Evolutionary conservation across 176 grass and related monocot species (phyloP).

Genomic region (Oropetium thomaeum): DNA sequence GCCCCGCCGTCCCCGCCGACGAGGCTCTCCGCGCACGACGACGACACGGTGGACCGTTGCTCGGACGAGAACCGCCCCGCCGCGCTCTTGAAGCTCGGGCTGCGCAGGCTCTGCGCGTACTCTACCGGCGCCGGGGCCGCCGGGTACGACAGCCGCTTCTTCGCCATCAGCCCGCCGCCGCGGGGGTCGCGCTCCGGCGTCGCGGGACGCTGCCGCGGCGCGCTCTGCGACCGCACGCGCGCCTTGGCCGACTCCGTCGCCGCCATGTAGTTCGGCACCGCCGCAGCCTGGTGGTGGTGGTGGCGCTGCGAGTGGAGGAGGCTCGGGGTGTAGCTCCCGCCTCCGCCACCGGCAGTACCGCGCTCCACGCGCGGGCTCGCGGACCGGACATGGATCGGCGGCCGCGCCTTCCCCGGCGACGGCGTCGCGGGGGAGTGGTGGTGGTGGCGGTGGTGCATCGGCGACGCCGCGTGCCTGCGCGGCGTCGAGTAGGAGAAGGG

Average conservation of each 20-base stretch:
- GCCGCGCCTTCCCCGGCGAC: slow-evolving; percentile 65
- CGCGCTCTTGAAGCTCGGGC: slow-evolving; percentile 95
- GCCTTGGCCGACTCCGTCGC: slow-evolving; percentile 96
- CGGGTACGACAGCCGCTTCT: slow-evolving; percentile 91
- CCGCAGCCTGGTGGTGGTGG: not conserved
- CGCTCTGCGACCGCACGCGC: slow-evolving; percentile 71
- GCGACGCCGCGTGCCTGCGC: slow-evolving; percentile 33
- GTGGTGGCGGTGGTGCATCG: slow-evolving; percentile 48
- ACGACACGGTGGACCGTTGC: slow-evolving; percentile 77
- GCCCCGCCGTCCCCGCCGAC: slow-evolving; percentile 56
- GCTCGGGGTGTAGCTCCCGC: slow-evolving; percentile 46
- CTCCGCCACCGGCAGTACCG: slow-evolving; percentile 7
- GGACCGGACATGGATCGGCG: slow-evolving; percentile 61
- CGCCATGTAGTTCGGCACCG: slow-evolving; percentile 89
- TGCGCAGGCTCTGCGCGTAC: slow-evolving; percentile 65
- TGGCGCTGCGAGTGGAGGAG: slow-evolving; percentile 46
- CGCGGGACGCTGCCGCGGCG: slow-evolving; percentile 64
- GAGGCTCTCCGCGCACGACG: slow-evolving; percentile 76
- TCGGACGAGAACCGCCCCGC: slow-evolving; percentile 68
- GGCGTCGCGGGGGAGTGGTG: slow-evolving; percentile 58
- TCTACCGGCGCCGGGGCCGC: slow-evolving; percentile 21
- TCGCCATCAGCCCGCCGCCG: slow-evolving; percentile 15
- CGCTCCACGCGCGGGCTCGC: slow-evolving; percentile 74
- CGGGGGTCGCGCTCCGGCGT: slow-evolving; percentile 64
- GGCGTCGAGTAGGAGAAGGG: slow-evolving; percentile 78